Conservation (phyloP, 164 flowering plant genomes). For the Litsea cubeba region DNA sequence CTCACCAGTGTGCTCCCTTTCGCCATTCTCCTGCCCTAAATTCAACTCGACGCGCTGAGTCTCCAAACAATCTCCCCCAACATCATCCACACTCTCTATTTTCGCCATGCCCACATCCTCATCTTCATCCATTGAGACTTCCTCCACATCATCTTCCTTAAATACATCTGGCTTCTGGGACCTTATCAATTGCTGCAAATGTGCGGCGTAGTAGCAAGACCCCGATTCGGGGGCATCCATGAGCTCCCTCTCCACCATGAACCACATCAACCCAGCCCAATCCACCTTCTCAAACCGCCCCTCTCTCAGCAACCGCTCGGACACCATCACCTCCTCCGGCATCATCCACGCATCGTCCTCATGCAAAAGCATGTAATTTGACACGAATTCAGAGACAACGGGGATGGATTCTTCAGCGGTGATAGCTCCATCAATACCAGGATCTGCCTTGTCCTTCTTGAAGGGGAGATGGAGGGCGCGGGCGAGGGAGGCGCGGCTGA, state of each 20-base stretch:
- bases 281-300: conserved; percentile 75
- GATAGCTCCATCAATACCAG: conserved; percentile 14
- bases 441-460: conserved; percentile 43
- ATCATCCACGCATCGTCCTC: conserved; percentile 65
- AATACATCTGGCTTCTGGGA: conserved; percentile 46
- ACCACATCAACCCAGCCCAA: conserved; percentile 82
- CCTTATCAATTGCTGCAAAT: conserved; percentile 73
- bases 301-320: conserved; percentile 42
- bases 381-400: conserved; percentile 36
- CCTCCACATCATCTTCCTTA: conserved; percentile 18
- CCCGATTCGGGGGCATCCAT: conserved; percentile 19
- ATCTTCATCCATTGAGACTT: conserved; percentile 17
- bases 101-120: conserved; percentile 13
- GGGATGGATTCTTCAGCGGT: conserved; percentile 31
- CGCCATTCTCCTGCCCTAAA: conserved; percentile 37
- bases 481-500: conserved; percentile 63
- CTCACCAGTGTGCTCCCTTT: conserved; percentile 22
- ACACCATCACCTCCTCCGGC: conserved; percentile 55
- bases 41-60: conserved; percentile 25
- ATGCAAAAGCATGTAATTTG: conserved; percentile 77
- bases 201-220: conserved; percentile 61
- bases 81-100: conserved; percentile 18
- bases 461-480: conserved; percentile 67
- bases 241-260: conserved; percentile 90
- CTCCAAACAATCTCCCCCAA: background rate